A percentile compares a stretch with the other conserved stretches of the same genome.
Evolutionary conservation across 2,329 filamentous ascomycete species (phyloP).

Genomic region (Colletotrichum neosansevieriae): DNA sequence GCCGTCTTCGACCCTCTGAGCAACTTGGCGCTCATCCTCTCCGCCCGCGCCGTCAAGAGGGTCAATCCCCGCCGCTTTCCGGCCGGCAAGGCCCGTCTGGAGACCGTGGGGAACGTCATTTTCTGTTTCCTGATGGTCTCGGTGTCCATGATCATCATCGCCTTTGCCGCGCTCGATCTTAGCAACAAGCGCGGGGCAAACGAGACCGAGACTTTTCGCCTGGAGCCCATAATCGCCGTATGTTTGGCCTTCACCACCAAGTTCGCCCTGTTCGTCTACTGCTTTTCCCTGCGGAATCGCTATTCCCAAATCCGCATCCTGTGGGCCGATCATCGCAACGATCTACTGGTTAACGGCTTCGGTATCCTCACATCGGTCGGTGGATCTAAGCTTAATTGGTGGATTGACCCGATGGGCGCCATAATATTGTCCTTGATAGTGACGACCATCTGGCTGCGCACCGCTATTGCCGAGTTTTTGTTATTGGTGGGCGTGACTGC

Average conservation of each 20-base stretch:
- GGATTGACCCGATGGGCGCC: conserved; percentile 93
- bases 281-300: conserved; percentile 88
- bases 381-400: conserved; percentile 89
- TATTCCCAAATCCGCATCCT: conserved; percentile 92
- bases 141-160: conserved; percentile 92
- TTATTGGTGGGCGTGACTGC: conserved; percentile 91
- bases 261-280: conserved; percentile 88
- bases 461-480: conserved; percentile 89
- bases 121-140: conserved; percentile 97
- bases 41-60: conserved; percentile 85
- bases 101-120: conserved; percentile 94
- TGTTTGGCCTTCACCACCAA: conserved; percentile 87
- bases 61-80: conserved; percentile 91
- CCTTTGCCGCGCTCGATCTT: conserved; percentile 83
- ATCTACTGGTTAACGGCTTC: conserved; percentile 93
- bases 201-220: conserved; percentile 74
- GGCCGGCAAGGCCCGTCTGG: conserved; percentile 91
- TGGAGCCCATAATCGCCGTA: conserved; percentile 89
- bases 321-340: conserved; percentile 98
- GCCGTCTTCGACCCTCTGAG: conserved; percentile 92
- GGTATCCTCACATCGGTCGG: conserved; percentile 91
- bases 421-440: conserved; percentile 87
- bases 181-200: conserved; percentile 57
- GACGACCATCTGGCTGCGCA: conserved; percentile 82
- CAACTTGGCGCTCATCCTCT: conserved; percentile 87